Percentiles rank a stretch among this genome's conserved stretches.
These are phyloP conservation scores for Paramecium sonneborni DNA, from an alignment of 73 alveolate genomes.

Conservation along the genomic window DNA sequence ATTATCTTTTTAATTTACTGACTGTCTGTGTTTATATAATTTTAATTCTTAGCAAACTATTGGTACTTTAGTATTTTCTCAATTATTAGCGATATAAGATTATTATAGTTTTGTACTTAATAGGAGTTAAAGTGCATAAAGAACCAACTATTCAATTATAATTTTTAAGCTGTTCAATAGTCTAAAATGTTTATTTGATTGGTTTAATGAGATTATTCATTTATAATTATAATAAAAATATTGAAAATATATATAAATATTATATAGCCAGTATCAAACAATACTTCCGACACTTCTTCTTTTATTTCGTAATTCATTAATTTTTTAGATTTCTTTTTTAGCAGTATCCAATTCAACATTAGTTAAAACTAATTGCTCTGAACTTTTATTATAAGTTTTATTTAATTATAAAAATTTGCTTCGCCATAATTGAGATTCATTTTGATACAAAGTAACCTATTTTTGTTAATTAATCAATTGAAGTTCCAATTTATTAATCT, in stretches of 20 bases:
- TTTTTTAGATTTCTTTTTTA: not conserved
- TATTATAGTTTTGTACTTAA: not conserved
- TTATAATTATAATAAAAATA: not conserved
- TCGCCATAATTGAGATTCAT: not conserved
- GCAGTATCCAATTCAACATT: slow-evolving; percentile 14
- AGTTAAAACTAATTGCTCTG: not conserved
- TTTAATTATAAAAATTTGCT: not conserved
- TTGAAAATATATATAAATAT: not conserved
- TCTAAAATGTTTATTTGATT: not conserved
- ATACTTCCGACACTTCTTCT: slow-evolving; percentile 7
- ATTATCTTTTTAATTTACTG: not conserved
- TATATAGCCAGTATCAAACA: not conserved
- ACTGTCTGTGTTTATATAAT: not conserved
- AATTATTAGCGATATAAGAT: not conserved
- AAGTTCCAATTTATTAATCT: not conserved
- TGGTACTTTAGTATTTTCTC: not conserved
- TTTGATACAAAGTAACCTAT: not conserved
- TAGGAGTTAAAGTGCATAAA: not conserved
- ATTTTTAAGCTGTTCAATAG: not conserved
- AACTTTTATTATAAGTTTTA: not conserved
- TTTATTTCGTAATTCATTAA: not conserved
- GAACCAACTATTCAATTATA: not conserved
- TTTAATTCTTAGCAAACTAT: not conserved
- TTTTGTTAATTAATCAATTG: not conserved
- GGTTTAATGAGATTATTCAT: not conserved